Base-by-base conservation (phyloP, 805 yeast species). In the Kazachstania kunashirensis region DNA sequence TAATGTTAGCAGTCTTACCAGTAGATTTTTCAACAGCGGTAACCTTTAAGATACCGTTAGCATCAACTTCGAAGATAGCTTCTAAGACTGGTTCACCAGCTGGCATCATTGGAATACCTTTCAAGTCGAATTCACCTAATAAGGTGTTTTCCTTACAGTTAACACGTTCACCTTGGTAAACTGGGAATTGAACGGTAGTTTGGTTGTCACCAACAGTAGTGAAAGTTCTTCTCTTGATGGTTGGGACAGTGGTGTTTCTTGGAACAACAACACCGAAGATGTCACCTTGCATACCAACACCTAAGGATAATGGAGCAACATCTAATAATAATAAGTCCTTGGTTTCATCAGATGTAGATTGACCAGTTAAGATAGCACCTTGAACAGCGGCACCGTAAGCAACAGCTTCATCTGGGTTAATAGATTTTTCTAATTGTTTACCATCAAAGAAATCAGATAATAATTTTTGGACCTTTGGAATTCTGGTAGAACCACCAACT, bases 321-420 rank as follows among this genome's bases (percentile, higher is more conserved):
- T 88, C 97, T 70, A 88, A 79, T 65, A 88, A 78, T 58, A 89
- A 79, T 66, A 88, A 77, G 71, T 85, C 96, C 71, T 88, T 85
- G 66, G 95, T 86, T 68, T 85, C 94, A 47, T 81, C 92, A 52
- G 83, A 77, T 49, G 85, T 79, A 46, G 84, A 75, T 68, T 74
- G 86, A 73, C 95, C 95, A 54, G 96, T 83, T 69, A 88, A 77
- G 71, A 89, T 84, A 64, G 96, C 96, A 73, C 95, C 97, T 75
- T 88, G 96, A 59, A 88, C 96, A 61, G 97, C 96, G 61, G 97
- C 97, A 80, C 96, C 96, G 76, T 85, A 85, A 61, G 96, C 96
- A 67, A 86, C 96, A 63, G 96, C 96, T 76, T 86, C 96, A 74
- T 86, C 96, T 53, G 96, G 96, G 86, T 86, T 86, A 69, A 86